Evolutionary conservation across 2,329 filamentous ascomycete genomes (phyloP).

Genomic region (Neofusicoccum cordaticola): DNA sequence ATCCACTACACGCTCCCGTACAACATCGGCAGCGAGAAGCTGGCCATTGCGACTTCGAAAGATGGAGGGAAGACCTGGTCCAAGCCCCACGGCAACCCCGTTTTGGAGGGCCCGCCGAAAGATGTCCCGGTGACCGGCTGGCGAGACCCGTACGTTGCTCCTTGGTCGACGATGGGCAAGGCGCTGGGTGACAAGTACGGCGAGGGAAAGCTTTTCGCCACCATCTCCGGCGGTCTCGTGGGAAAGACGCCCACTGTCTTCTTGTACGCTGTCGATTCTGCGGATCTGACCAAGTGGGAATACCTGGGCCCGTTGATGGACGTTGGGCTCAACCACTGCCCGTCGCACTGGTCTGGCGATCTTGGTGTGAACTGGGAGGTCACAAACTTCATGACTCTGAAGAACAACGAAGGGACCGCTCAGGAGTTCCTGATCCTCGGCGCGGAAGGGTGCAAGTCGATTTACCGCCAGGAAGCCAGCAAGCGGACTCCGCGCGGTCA

Average conservation of each 20-base stretch:
- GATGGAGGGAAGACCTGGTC: conserved; percentile 40
- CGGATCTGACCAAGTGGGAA: conserved; percentile 44
- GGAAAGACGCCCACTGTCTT: conserved; percentile 46
- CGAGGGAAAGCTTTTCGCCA: conserved; percentile 40
- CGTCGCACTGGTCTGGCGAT: conserved; percentile 49
- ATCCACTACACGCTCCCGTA: conserved; percentile 43
- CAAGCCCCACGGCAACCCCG: conserved; percentile 36
- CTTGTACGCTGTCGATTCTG: conserved; percentile 43
- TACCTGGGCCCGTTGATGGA: conserved; percentile 46
- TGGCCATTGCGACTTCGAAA: conserved; percentile 39
- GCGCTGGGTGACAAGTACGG: conserved; percentile 18
- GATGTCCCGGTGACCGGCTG: conserved; percentile 40
- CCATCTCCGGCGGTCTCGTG: conserved; percentile 49
- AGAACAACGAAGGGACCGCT: conserved; percentile 23
- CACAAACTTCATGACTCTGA: conserved; percentile 46
- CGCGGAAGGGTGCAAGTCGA: conserved; percentile 42
- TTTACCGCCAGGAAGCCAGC: conserved; percentile 15
- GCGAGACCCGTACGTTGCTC: conserved; percentile 41
- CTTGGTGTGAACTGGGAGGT: conserved; percentile 54
- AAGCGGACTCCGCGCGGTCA: conserved; percentile 28
- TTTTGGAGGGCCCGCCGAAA: conserved; percentile 35
- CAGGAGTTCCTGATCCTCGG: conserved; percentile 47
- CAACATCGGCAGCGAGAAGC: conserved; percentile 34
- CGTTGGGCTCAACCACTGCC: conserved; percentile 37
- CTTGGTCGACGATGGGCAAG: conserved; percentile 28